These are phyloP conservation scores for Hypoxylon sp. DNA, from an alignment of 2,329 filamentous ascomycete genomes.

Conservation along the genomic window DNA sequence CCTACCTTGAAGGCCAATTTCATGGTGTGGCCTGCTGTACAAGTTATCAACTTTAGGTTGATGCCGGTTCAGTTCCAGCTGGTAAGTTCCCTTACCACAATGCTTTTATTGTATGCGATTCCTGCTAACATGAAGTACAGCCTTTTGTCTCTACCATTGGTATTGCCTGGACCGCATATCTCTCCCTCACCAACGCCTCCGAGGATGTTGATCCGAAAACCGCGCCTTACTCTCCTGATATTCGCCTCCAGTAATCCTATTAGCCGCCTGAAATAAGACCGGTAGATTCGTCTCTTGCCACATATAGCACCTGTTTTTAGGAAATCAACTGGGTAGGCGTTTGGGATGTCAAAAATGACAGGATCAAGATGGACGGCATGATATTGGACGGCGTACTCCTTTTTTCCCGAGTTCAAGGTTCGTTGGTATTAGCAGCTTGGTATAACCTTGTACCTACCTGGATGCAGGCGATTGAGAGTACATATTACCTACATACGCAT, in stretches of 20 bases:
- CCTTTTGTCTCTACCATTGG: slow-evolving; percentile 95
- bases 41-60: slow-evolving; percentile 94
- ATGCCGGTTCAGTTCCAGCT: slow-evolving; percentile 97
- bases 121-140: slow-evolving; percentile 54
- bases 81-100: slow-evolving; percentile 63
- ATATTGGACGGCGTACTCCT: slow-evolving; percentile 17
- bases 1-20: slow-evolving; percentile 96
- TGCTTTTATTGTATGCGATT: not conserved
- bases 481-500: slow-evolving; percentile 3
- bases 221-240: slow-evolving; percentile 46
- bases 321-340: slow-evolving; percentile 16
- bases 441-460: slow-evolving; percentile 22
- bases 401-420: slow-evolving; percentile 7
- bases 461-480: slow-evolving; percentile 18
- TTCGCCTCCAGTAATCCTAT: slow-evolving; percentile 46
- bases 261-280: not conserved
- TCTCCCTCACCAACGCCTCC: slow-evolving; percentile 88
- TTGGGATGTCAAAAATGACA: slow-evolving; percentile 20
- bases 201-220: slow-evolving; percentile 66
- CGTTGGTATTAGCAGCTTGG: slow-evolving; percentile 6
- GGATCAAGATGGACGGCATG: slow-evolving; percentile 5
- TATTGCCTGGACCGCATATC: slow-evolving; percentile 97
- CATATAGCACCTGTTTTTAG: slow-evolving; percentile 4
- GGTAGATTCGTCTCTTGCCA: slow-evolving; percentile 8
- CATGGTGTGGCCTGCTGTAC: slow-evolving; percentile 92